These are phyloP conservation scores for Aspergillus egyptiacus DNA, from an alignment of 495 filamentous ascomycete species.

Conservation along the genomic window DNA sequence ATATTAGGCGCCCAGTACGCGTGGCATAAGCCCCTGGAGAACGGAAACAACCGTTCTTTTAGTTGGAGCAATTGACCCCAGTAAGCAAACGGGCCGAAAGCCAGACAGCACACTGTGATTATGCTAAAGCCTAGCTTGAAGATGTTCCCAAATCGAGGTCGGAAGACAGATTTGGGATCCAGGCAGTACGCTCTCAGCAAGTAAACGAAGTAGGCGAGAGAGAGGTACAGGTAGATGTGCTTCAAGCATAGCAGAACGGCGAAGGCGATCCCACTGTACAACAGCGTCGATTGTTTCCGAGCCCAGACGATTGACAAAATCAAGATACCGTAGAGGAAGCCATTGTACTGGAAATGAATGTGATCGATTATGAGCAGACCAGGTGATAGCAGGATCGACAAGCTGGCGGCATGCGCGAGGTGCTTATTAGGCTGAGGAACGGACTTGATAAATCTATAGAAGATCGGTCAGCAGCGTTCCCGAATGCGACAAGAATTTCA, in stretches of 20 bases:
- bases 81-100: constrained; percentile 84
- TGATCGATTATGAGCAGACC: constrained; percentile 96
- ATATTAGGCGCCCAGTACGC: constrained; percentile 98
- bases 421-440: constrained; percentile 56
- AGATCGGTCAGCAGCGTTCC: not conserved
- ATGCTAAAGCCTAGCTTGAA: constrained; percentile 76
- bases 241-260: constrained; percentile 85
- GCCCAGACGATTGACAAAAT: constrained; percentile 79
- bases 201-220: constrained; percentile 93
- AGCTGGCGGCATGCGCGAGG: constrained; percentile 79
- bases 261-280: constrained; percentile 75
- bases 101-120: constrained; percentile 63
- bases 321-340: constrained; percentile 86
- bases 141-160: constrained; percentile 68
- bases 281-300: constrained; percentile 66
- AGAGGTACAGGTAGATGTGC: constrained; percentile 96
- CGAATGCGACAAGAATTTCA: not conserved
- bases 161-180: constrained; percentile 67
- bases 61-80: constrained; percentile 87
- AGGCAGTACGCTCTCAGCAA: constrained; percentile 84
- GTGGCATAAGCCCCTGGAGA: constrained; percentile 88
- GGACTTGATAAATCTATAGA: constrained; percentile 62
- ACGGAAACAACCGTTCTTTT: constrained; percentile 80
- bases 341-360: constrained; percentile 99
- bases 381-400: constrained; percentile 86